phyloP scores from a whole-genome alignment of 208 protist species.

The Leishmania martiniquensis region DNA sequence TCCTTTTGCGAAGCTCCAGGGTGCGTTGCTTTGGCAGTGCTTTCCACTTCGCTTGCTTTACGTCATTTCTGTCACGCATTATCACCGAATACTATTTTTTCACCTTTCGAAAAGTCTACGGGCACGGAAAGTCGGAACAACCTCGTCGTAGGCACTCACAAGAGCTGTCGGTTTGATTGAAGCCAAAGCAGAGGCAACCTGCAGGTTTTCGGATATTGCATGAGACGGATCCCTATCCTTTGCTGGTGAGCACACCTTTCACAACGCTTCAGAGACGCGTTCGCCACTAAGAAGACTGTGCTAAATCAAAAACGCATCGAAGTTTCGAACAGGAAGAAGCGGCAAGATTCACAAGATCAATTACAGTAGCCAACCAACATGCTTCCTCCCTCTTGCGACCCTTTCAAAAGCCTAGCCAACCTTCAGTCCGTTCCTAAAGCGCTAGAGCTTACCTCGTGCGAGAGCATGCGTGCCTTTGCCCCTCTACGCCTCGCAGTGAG shows the following conservation, averaged over 20 bases:
- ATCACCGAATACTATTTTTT: slow-evolving; percentile 37
- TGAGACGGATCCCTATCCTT: not conserved
- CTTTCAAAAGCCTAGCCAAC: not conserved
- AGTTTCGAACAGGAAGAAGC: not conserved
- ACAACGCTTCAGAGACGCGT: not conserved
- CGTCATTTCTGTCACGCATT: slow-evolving; percentile 34
- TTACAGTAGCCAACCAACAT: not conserved
- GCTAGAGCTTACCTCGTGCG: not conserved
- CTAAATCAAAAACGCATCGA: not conserved
- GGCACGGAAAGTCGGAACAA: slow-evolving; percentile 39
- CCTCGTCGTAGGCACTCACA: slow-evolving; percentile 42
- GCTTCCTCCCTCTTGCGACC: not conserved
- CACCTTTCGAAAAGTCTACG: slow-evolving; percentile 29
- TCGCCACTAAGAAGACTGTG: not conserved
- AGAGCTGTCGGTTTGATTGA: slow-evolving; percentile 15
- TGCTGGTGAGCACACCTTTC: not conserved
- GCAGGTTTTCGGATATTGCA: not conserved
- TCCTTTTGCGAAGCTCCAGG: slow-evolving; percentile 13
- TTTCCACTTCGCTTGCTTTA: slow-evolving; percentile 18
- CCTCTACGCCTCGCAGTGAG: not conserved
- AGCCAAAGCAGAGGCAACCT: not conserved
- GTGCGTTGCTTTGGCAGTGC: slow-evolving; percentile 14
- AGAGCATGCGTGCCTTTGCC: not conserved
- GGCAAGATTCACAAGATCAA: not conserved
- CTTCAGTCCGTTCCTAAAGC: not conserved